phyloP scores from a whole-genome alignment of 106 monocot genomes.

The Dioscorea zingiberensis region DNA sequence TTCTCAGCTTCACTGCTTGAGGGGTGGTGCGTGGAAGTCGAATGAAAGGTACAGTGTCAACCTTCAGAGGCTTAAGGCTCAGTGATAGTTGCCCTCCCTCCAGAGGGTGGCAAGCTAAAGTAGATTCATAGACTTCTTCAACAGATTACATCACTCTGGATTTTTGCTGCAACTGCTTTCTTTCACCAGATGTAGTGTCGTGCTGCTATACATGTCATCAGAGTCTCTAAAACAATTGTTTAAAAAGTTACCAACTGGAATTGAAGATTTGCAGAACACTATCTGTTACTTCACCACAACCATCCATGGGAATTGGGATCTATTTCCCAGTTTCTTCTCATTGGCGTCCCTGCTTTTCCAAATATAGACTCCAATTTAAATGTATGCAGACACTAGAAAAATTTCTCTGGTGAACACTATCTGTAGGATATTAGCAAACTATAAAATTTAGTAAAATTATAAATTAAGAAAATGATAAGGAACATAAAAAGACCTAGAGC shows the following conservation, averaged over 20 bases:
- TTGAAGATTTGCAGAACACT: conserved; percentile 38
- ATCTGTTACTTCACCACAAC: conserved; percentile 49
- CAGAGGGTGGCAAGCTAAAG: conserved; percentile 9
- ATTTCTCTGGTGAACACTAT: no score
- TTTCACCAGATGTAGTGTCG: conserved; percentile 29
- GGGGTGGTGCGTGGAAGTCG: conserved; percentile 18
- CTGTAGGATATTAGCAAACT: no score
- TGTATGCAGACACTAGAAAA: no score
- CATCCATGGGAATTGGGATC: conserved; percentile 43
- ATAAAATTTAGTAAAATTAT: no score
- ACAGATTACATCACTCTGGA: conserved; percentile 26
- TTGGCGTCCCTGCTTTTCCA: not conserved
- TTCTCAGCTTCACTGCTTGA: conserved; percentile 49
- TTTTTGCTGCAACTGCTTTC: conserved; percentile 40
- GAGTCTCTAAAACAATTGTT: conserved; percentile 20
- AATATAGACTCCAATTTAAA: no score
- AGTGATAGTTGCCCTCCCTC: conserved; percentile 27
- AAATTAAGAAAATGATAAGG: no score
- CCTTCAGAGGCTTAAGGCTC: conserved; percentile 46
- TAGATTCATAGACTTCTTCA: conserved; percentile 34
- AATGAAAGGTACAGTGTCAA: conserved; percentile 31
- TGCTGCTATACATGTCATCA: conserved; percentile 34
- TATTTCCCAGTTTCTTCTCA: conserved; percentile 34
- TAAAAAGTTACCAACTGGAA: conserved; percentile 21
- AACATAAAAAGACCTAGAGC: no score